A percentile compares a stretch with the other conserved stretches of the same genome.
These are phyloP conservation scores for Cubamyces sp. DNA, from an alignment of 768 basidiomycete genomes.

Conservation along the genomic window DNA sequence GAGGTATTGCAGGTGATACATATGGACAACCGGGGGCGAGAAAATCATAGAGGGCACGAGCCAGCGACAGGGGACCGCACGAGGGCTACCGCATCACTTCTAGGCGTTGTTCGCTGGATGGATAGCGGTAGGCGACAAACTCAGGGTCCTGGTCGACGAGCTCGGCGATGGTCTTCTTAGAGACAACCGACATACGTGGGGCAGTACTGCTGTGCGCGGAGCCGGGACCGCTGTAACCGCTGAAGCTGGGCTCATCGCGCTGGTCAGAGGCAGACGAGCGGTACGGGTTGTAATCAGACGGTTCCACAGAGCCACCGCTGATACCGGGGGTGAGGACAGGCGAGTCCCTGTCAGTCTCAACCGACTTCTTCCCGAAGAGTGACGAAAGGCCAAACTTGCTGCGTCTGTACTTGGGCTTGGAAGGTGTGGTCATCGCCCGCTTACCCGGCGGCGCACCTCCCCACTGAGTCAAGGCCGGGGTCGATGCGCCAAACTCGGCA, in stretches of 20 bases:
- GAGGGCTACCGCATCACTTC: conserved; percentile 54
- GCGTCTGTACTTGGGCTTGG: conserved; percentile 57
- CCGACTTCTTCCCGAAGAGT: conserved; percentile 61
- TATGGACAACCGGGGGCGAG: not conserved
- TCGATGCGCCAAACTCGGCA: conserved; percentile 75
- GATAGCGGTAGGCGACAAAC: conserved; percentile 87
- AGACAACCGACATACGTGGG: conserved; percentile 64
- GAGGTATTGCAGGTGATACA: conserved; percentile 11
- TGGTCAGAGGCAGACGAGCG: conserved; percentile 37
- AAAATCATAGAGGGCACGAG: not conserved
- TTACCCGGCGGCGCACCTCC: conserved; percentile 14
- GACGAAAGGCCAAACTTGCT: conserved; percentile 73
- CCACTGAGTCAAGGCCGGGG: conserved; percentile 53
- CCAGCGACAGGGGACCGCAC: not conserved
- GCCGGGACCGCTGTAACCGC: conserved; percentile 52
- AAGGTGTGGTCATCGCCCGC: conserved; percentile 22
- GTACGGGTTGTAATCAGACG: conserved; percentile 26
- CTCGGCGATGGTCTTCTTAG: conserved; percentile 74
- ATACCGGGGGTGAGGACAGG: conserved; percentile 8
- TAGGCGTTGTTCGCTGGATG: conserved; percentile 72
- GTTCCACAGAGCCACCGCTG: conserved; percentile 7
- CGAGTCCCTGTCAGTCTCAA: conserved; percentile 11
- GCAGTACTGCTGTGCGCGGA: conserved; percentile 52
- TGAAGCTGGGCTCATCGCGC: conserved; percentile 51
- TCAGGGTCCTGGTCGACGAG: conserved; percentile 85